Evolutionary conservation across 148 eudicot species (phyloP).

Genomic region (Silene conica): DNA sequence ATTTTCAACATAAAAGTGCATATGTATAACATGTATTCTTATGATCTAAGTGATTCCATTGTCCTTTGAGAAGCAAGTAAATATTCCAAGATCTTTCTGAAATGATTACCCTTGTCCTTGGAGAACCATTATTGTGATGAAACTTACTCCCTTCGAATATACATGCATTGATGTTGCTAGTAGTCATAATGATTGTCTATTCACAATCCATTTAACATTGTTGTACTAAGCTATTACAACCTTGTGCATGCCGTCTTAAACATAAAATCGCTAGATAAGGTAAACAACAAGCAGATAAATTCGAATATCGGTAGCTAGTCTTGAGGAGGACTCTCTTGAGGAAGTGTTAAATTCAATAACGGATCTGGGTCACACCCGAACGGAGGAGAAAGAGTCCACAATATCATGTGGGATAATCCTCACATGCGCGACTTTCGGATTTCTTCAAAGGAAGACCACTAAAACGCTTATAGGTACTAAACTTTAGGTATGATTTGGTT

Average conservation of each 20-base stretch:
- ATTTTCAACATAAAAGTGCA: constrained; percentile 16
- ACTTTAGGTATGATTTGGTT: too few relatives aligned
- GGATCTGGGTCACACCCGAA: too few relatives aligned
- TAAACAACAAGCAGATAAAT: constrained; percentile 4
- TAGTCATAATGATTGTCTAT: background rate
- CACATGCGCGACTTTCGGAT: too few relatives aligned
- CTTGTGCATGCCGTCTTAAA: too few relatives aligned
- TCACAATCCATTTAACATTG: background rate
- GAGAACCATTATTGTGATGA: background rate
- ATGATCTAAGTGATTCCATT: constrained; percentile 2
- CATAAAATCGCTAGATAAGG: background rate
- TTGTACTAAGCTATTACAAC: background rate
- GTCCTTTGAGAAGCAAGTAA: background rate
- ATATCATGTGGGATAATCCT: too few relatives aligned
- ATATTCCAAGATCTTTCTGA: background rate
- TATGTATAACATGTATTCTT: background rate
- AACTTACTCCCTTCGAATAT: background rate
- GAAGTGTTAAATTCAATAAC: too few relatives aligned
- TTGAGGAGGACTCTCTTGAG: too few relatives aligned
- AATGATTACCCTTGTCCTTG: constrained; percentile 2
- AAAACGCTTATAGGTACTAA: too few relatives aligned
- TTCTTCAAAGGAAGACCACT: too few relatives aligned
- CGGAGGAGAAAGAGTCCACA: too few relatives aligned
- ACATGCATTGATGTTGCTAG: too few relatives aligned
- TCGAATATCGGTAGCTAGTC: background rate